These are phyloP conservation scores for Naumovozyma baii DNA, from an alignment of 805 yeast species.

Conservation along the genomic window DNA sequence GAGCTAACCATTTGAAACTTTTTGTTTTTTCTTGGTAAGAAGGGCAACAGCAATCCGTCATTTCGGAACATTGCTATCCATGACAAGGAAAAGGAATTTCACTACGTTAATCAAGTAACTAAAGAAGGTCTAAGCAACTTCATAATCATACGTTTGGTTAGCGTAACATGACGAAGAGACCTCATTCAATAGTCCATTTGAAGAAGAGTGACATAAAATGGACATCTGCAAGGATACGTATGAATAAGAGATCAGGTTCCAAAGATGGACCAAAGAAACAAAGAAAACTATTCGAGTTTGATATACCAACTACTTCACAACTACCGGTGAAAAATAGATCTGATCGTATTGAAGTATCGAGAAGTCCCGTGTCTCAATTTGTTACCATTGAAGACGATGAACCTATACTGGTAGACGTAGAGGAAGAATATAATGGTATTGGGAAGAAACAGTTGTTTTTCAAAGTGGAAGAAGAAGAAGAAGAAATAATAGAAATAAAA, in stretches of 20 bases:
- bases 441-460: too few species aligned
- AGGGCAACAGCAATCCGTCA: background rate
- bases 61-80: background rate
- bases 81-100: background rate
- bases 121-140: too few species aligned
- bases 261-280: slow-evolving; percentile 13
- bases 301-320: slow-evolving; percentile 16
- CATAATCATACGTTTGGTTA: too few species aligned
- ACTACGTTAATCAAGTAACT: too few species aligned
- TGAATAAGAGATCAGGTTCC: background rate
- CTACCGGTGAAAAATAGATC: slow-evolving; percentile 4
- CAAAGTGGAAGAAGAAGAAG: background rate
- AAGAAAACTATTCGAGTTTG: slow-evolving; percentile 18
- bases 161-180: background rate
- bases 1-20: background rate
- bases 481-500: background rate
- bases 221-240: background rate
- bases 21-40: background rate
- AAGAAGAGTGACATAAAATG: background rate
- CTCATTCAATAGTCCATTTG: background rate
- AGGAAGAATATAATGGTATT: background rate
- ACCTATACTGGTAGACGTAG: background rate
- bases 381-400: background rate
- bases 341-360: too few species aligned
- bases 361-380: too few species aligned